Evolutionary conservation across 129 eudicot genomes (phyloP).

Genomic region (Arctium minus): DNA sequence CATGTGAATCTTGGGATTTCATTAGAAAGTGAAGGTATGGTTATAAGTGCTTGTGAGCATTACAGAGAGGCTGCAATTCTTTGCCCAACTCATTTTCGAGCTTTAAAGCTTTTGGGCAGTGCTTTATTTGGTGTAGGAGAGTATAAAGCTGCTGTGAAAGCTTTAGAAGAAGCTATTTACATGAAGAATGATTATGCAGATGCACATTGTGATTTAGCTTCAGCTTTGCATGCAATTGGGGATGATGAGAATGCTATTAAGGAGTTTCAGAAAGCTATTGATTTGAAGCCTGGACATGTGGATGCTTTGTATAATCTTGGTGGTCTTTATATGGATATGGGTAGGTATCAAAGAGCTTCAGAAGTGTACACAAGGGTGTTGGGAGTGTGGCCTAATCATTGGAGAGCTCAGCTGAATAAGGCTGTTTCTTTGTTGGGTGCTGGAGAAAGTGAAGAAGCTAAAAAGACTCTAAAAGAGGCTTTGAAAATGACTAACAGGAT

Average conservation of each 20-base stretch:
- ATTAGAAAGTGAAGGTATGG: slow-evolving; percentile 93
- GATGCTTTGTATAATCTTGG: slow-evolving; percentile 97
- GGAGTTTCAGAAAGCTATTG: slow-evolving; percentile 98
- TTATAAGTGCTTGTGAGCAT: slow-evolving; percentile 97
- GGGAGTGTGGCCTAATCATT: slow-evolving; percentile 91
- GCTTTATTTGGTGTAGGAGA: slow-evolving; percentile 97
- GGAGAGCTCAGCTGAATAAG: slow-evolving; percentile 93
- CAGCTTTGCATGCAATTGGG: slow-evolving; percentile 92
- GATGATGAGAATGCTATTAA: slow-evolving; percentile 93
- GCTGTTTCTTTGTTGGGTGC: slow-evolving; percentile 97
- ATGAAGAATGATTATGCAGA: slow-evolving; percentile 93
- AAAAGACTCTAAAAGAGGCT: slow-evolving; percentile 88
- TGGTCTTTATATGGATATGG: slow-evolving; percentile 96
- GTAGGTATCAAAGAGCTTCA: slow-evolving; percentile 95
- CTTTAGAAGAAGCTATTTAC: slow-evolving; percentile 94
- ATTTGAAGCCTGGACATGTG: slow-evolving; percentile 92
- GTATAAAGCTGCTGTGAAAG: slow-evolving; percentile 93
- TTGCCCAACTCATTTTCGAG: slow-evolving; percentile 96
- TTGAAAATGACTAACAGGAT: slow-evolving; percentile 95
- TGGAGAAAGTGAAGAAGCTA: slow-evolving; percentile 94
- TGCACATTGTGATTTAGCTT: slow-evolving; percentile 97
- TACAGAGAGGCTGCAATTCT: slow-evolving; percentile 97
- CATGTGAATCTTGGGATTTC: slow-evolving; percentile 97
- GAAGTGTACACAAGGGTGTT: slow-evolving; percentile 96
- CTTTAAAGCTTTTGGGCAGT: slow-evolving; percentile 97